Evolutionary conservation across 2,329 filamentous ascomycete species (phyloP), one percentile per base, ranked within the genome.

Genomic region (Aspergillus glaucus): DNA sequence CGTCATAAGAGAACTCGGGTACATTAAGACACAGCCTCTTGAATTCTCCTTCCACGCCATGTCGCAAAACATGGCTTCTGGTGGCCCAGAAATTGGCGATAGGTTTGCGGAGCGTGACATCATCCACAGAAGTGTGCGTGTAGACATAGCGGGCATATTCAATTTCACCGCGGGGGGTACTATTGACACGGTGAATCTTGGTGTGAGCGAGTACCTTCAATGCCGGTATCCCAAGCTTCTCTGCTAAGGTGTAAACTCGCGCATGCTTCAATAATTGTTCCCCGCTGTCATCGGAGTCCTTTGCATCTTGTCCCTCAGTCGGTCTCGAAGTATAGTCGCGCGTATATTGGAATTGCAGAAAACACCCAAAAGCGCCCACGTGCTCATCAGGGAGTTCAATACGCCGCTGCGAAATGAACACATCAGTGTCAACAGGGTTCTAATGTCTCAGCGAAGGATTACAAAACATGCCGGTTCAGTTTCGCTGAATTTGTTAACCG

Each of bases 161-260:
- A 63, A 96, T 91, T 75, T 96, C 91, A 67, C 89, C 91, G 71
- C 85, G 86, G 32, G 89, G 88, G 0, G 87, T 94, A 41, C 86
- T 88, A 63, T 90, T 86, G 61, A 95, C 87, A 66, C 88, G 88
- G 75, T 95, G 89, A 61, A 96, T 95, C 76, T 96, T 96, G 65
- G 81, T 84, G 65, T 87, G 87, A 2, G 90, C 86, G 24, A 95
- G 82, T 15, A 77, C 80, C 69, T 87, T 88, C 54, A 96, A 81
- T 8, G 75, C 74, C 0, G 76, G 71, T 43, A 89, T 72, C 37
- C 82, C 79, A 52, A 93, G 84, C 69, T 86, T 89, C 60, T 90
- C 86, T 21, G 88, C 90, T 21, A 96, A 77, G 0, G 88, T 95
- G 75, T 95, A 95, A 55, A 95, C 81, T 55, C 87, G 86, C 19